Base-by-base conservation (phyloP, 108 stramenopile genomes). In the Nitzschia sp. region DNA sequence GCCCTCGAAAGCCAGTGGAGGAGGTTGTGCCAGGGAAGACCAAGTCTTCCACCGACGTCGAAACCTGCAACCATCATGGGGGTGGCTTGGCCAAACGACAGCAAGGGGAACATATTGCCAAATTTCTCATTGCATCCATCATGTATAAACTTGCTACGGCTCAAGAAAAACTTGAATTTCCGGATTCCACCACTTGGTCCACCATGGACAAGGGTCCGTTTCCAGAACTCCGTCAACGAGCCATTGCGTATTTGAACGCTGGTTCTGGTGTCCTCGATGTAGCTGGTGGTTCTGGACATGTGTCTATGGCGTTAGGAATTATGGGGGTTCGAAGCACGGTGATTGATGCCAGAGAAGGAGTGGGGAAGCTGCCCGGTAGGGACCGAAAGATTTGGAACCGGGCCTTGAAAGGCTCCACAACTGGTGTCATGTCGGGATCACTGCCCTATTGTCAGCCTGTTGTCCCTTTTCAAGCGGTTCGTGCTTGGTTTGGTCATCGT, bases 271-370 rank as follows among this genome's bases (percentile, higher is more conserved):
- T 91, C 14, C 26, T 94, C 26, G 93, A 94, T 70, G 87, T 75
- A 1, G 93, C 93, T 0, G 93, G 93, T 24, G 93, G 93, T 41
- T 84, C 80, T 12, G 93, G 93, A 25, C 84, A 91, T 54, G 79
- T 94, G 9, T 86, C 84, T 51, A 87, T 93, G 81, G 63, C 81
- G 3, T 67, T 91, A 5, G 73, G 83, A 44, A 55, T 94, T 57
- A 39, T 58, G 37, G 89, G 86, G 2, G 56, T 94, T 12, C 58
- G 72, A n/a, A 77, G 81, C 17, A 88, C 87, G 10, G 82, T 94
- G 6, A 71, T 94, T 10, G 93, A 94, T 64, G 87, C 93, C 6
- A 76, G 93, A 34, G 26, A 67, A 25, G 73, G 58, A 15, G 82
- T 90, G 10, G 88, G 88, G 7, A 83, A 83, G 53, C 65, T 94